A percentile compares a stretch with the other conserved stretches of the same genome.
These are phyloP conservation scores for Cyberlindnera euphorbiiphila DNA, from an alignment of 805 yeast species.

Conservation along the genomic window DNA sequence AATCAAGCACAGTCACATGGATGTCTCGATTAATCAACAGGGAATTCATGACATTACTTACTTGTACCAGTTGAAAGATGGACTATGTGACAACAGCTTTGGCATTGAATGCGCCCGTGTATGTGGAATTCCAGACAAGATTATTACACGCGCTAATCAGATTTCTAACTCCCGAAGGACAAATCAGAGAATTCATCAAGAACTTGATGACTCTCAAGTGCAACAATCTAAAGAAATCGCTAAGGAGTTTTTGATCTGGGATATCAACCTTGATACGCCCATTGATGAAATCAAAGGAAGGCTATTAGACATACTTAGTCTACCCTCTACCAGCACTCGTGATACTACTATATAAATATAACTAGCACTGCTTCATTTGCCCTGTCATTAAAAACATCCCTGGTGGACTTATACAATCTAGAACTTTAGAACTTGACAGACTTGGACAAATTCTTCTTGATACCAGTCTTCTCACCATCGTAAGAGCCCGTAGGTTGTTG, in stretches of 20 bases:
- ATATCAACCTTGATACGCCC: constrained; percentile 11
- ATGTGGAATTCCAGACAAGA: constrained; percentile 32
- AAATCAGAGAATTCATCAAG: constrained; percentile 15
- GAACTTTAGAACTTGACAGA: constrained; percentile 59
- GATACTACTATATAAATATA: too few species aligned
- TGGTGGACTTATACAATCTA: too few species aligned
- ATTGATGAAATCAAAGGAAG: neutral
- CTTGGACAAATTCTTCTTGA: constrained; percentile 87
- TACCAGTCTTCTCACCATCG: constrained; percentile 95
- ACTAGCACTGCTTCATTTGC: neutral
- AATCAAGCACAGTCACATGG: constrained; percentile 35
- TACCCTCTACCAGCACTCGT: too few species aligned
- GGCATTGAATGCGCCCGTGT: constrained; percentile 40
- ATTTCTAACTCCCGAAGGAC: constrained; percentile 15
- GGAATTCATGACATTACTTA: constrained; percentile 25
- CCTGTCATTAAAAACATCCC: neutral
- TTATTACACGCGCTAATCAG: constrained; percentile 30
- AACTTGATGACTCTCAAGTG: constrained; percentile 1
- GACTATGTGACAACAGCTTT: constrained; percentile 33
- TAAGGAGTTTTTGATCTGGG: constrained; percentile 21
- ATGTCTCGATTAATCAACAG: constrained; percentile 23
- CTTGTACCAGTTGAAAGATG: constrained; percentile 32
- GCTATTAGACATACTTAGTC: constrained; percentile 3
- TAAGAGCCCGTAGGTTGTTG: constrained; percentile 72
- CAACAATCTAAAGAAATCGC: constrained; percentile 16